Base-by-base conservation (phyloP, 1,284 basidiomycete species). In the Kwoniella shivajii region DNA sequence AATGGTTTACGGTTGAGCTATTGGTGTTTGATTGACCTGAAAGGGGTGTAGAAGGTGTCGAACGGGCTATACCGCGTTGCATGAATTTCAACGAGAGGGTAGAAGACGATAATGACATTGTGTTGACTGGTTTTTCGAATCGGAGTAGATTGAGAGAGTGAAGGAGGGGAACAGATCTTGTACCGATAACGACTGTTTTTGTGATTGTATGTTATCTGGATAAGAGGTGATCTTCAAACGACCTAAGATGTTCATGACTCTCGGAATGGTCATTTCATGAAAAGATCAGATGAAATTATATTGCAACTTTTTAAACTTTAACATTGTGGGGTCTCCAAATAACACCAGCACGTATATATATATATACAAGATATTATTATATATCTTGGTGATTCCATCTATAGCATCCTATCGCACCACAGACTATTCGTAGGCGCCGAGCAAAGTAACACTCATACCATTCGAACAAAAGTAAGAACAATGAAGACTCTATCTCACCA, bases 71-170 rank as follows among this genome's bases (percentile, higher is more conserved):
- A 9, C 69, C 75, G 13, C 75, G 65, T 61, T 77, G 75, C 75
- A 77, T 77, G 52, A 77, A 77, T 56, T 77, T 77, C 34, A 77
- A 68, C 43, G 75, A 75, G 34, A 73, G 66, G 9, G 75, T 77
- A 11, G 68, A 70, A 26, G 66, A 55, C 14, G 73, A 75, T 46
- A 76, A 65, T 34, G 68, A 67, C 71, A 74, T 62, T 30, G 36
- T 55, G 37, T 27, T 13, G n/a, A 30, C 24, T 41, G 29, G n/a
- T n/a, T n/a, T 10, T 16, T 10, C 45, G 20, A 34, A 20, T 6
- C 20, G 20, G 7, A 14, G 14, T 48, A 4, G 24, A 10, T 29
- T 9, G 34, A 20, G 14, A 13, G n/a, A 51, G 38, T 10, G 7
- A 37, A 34, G 22, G 33, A 51, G 27, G 14, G 36, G 3, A 10